These are phyloP conservation scores for Eucalyptus cloeziana DNA, from an alignment of 345 rosid species.

Conservation along the genomic window DNA sequence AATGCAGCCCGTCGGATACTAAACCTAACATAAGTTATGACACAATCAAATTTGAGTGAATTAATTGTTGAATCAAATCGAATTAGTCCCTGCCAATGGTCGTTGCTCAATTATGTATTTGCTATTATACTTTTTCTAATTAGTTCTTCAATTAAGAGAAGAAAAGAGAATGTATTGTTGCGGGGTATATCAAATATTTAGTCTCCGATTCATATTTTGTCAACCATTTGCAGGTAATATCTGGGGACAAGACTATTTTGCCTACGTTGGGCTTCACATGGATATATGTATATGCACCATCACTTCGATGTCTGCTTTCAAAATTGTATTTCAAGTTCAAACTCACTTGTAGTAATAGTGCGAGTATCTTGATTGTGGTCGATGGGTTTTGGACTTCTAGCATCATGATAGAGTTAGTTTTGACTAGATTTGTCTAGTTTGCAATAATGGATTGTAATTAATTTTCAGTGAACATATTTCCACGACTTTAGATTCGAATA, in stretches of 20 bases:
- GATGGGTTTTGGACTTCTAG: neutral
- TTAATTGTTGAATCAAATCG: neutral
- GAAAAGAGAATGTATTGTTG: neutral
- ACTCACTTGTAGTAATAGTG: neutral
- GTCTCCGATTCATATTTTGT: neutral
- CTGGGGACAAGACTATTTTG: neutral
- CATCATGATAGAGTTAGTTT: neutral
- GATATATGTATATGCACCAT: neutral
- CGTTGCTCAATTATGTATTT: neutral
- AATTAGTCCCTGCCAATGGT: fast-evolving
- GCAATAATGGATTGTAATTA: neutral
- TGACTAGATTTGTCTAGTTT: neutral
- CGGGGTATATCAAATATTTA: neutral
- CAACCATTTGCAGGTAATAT: neutral
- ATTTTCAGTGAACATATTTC: neutral
- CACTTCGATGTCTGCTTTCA: neutral
- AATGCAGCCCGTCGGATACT: neutral
- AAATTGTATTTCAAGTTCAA: neutral
- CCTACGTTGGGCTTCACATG: neutral
- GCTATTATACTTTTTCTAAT: neutral
- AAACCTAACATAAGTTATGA: neutral
- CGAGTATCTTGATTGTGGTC: neutral
- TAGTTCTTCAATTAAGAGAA: neutral
- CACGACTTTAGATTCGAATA: neutral
- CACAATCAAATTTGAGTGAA: neutral